Conservation (phyloP, 768 basidiomycete genomes). For the Phanerodontia chrysosporium region DNA sequence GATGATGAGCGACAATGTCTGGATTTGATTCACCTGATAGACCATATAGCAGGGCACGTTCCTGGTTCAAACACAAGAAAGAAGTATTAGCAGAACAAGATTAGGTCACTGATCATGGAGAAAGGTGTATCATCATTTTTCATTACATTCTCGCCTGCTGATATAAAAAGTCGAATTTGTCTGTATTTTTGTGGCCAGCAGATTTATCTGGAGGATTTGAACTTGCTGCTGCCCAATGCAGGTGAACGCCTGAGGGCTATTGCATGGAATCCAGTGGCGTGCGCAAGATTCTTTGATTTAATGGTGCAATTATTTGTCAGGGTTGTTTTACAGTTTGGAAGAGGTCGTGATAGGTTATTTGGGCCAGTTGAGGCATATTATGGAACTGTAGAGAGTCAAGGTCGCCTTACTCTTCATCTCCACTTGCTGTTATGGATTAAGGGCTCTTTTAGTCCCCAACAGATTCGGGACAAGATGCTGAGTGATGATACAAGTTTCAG, state of each 20-base stretch:
- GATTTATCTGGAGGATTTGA: background rate
- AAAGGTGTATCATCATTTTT: conserved; percentile 32
- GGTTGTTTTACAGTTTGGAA: conserved; percentile 15
- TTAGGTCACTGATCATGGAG: conserved; percentile 11
- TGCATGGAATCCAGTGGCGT: conserved; percentile 14
- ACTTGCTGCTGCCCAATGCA: background rate
- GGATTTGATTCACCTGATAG: conserved; percentile 29
- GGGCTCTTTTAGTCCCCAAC: conserved; percentile 11
- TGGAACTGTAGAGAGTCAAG: conserved; percentile 12
- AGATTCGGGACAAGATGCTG: conserved; percentile 14
- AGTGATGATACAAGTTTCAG: conserved; percentile 11
- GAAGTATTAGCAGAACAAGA: conserved; percentile 26
- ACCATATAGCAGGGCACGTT: conserved; percentile 29
- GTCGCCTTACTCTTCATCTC: conserved; percentile 20
- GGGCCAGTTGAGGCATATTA: too few relatives aligned
- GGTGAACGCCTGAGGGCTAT: conserved; percentile 3
- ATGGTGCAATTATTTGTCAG: conserved; percentile 16
- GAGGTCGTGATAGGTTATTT: too few relatives aligned
- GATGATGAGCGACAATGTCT: conserved; percentile 32
- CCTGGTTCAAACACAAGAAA: conserved; percentile 21
- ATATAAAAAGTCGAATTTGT: conserved; percentile 16
- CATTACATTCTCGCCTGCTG: conserved; percentile 34
- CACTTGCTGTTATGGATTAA: conserved; percentile 18
- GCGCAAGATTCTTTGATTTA: conserved; percentile 17
- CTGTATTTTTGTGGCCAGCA: conserved; percentile 17